Base-by-base conservation (phyloP, 768 basidiomycete species). In the Rhodotorula sphaerocarpa region DNA sequence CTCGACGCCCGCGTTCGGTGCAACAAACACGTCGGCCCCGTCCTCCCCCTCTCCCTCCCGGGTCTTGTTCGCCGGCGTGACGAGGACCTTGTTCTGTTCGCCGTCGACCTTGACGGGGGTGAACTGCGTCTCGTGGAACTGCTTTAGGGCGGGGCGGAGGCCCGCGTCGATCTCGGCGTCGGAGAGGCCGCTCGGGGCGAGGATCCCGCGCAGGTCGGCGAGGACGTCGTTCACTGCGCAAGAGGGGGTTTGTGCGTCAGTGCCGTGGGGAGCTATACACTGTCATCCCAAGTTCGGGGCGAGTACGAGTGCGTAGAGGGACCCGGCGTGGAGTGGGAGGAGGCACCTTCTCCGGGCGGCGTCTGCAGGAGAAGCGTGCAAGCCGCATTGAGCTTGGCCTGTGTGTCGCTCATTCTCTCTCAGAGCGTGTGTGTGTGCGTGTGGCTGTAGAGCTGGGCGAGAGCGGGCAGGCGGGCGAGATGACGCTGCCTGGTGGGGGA, bases 61-160 rank as follows among this genome's bases (percentile, higher is more conserved):
- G 20, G 51, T 27, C 30, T 2, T 27, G 31, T 28, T 41, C 23
- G 43, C 51, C 39, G 39, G 50, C 28, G 47, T 46, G 44, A 59
- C 31, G 58, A 60, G 45, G 7, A 25, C 31, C n/a, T 55, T 63
- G 2, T 27, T n/a, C 33, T 25, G 23, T 3, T 5, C n/a, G 18
- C 36, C 81, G 7, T 86, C 86, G n/a, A 91, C 84, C 65, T 90
- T 87, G 30, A 88, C 87, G 28, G 86, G 83, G 33, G 84, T 86
- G 74, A 91, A 87, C 73, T 99, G 93, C 42, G 83, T 82, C 58
- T 88, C 78, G 72, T 96, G 93, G 76, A 96, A 96, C 62, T 87
- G 81, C 54, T 81, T 79, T 59, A 97, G 75, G 3, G 87, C 86
- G 4, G 88, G 87, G 1, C 84, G 79, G 54, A 93, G 81, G 47